Base-by-base conservation (phyloP, 768 basidiomycete genomes). In the Russula brevipes region DNA sequence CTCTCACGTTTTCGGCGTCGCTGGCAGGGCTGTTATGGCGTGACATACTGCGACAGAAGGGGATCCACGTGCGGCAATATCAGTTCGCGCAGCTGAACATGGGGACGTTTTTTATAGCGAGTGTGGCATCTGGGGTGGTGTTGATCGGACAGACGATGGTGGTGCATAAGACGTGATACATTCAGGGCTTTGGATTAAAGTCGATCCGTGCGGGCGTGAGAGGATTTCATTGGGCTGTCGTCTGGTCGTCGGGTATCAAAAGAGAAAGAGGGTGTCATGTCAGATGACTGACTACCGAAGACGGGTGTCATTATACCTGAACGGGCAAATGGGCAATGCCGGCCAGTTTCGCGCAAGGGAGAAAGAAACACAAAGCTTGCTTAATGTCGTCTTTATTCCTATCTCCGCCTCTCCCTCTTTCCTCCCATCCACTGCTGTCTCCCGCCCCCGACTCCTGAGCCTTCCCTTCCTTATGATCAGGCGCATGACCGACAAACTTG, bases 21-120 rank as follows among this genome's bases (percentile, higher is more conserved):
- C 82, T 97, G 16, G 94, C 93, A 0, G 94, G 94, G 0, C 76
- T 98, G 47, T 78, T 97, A 16, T 98, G 95, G 94, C 75, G 79
- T 24, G 71, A 77, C 16, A 92, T 96, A 59, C 75, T 96, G 58
- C 70, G 72, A 61, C 86, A 90, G 72, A 95, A 92, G 73, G 82
- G 80, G 1, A 86, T 93, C 49, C 66, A 69, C 4, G 80, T 97
- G 17, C 78, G 68, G 35, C 85, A 85, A 67, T 59, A 69, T 61
- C 78, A 82, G 39, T 97, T 97, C 75, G 85, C 88, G 0, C 75
- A 76, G 59, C 85, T 90, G 83, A 94, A 94, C 70, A 63, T 88
- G 5, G 88, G 89, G 0, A 70, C 93, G 57, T 59, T 85, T 12
- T 76, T 80, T 4, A 86, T 91, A 76, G 88, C 87, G 19, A 77